These are phyloP conservation scores for Pharnaceum exiguum DNA, from an alignment of 148 eudicot species.

Conservation along the genomic window DNA sequence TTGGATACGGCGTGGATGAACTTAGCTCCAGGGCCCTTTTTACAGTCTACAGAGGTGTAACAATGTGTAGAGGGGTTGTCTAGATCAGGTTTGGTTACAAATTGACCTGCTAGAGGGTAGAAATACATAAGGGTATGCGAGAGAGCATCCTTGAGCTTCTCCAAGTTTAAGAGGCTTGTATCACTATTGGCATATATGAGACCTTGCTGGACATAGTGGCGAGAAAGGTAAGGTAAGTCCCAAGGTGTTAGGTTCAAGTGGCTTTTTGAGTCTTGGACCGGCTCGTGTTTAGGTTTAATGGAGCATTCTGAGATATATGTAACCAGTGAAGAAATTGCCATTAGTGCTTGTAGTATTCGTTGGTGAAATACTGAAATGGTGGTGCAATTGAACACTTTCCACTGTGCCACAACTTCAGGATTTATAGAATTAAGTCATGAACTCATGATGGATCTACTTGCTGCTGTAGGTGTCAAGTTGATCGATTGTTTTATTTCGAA, in stretches of 20 bases:
- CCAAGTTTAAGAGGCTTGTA: background rate
- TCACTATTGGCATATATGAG: background rate
- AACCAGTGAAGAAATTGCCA: background rate
- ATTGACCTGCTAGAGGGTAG: constrained; percentile 2
- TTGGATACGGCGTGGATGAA: background rate
- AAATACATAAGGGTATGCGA: constrained; percentile 11
- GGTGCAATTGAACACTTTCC: too few species aligned
- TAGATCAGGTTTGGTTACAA: background rate
- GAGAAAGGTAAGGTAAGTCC: background rate
- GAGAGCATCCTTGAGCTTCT: constrained; percentile 1
- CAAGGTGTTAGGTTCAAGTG: constrained; percentile 5
- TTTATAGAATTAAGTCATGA: too few species aligned
- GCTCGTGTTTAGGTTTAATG: constrained; percentile 9
- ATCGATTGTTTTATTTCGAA: too few species aligned
- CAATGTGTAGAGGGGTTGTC: background rate
- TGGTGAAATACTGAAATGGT: too few species aligned
- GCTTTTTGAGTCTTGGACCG: background rate
- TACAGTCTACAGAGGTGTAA: constrained; percentile 7
- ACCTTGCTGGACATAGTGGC: constrained; percentile 13
- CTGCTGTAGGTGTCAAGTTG: too few species aligned
- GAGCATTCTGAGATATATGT: constrained; percentile 3
- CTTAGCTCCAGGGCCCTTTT: constrained; percentile 9
- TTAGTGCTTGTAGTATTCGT: too few species aligned
- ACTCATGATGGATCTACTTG: too few species aligned
- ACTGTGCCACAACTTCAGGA: too few species aligned